Evolutionary conservation across 2,329 filamentous ascomycete species (phyloP).

Genomic region (Aspergillus puulaauensis): DNA sequence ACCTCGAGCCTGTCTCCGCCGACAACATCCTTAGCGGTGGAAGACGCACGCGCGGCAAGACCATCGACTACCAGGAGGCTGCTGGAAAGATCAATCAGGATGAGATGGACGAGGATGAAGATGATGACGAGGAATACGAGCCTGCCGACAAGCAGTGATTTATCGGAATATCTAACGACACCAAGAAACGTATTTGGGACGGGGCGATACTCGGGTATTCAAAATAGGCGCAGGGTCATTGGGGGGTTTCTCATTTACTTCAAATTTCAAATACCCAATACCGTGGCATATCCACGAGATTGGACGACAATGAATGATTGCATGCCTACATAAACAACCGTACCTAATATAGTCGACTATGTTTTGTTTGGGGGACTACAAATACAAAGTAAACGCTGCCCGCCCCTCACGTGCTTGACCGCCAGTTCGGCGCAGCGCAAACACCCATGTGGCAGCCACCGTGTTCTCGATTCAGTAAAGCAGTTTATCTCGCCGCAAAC

Average conservation of each 20-base stretch:
- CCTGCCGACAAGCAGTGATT: slow-evolving; percentile 39
- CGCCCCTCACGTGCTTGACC: slow-evolving; percentile 5
- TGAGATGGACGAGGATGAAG: slow-evolving; percentile 57
- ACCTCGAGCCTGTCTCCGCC: slow-evolving; percentile 86
- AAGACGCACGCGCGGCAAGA: slow-evolving; percentile 84
- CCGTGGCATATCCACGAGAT: background rate
- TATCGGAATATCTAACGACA: slow-evolving; percentile 11
- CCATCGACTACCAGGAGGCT: slow-evolving; percentile 91
- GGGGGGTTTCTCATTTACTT: slow-evolving; percentile 13
- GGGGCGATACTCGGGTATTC: slow-evolving; percentile 16
- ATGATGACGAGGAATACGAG: slow-evolving; percentile 45
- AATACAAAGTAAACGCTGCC: background rate
- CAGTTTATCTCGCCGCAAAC: background rate
- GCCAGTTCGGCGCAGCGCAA: slow-evolving; percentile 16
- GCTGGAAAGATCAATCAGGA: slow-evolving; percentile 76
- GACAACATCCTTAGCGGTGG: slow-evolving; percentile 80
- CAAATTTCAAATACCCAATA: background rate
- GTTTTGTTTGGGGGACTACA: no score
- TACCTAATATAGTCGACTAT: background rate
- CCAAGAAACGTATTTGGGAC: slow-evolving; percentile 15
- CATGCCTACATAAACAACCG: background rate
- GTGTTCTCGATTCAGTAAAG: slow-evolving; percentile 6
- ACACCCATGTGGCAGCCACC: slow-evolving; percentile 15
- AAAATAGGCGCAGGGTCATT: slow-evolving; percentile 21
- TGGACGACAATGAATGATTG: slow-evolving; percentile 5